phyloP scores from a whole-genome alignment of 192 early-diverging fungal species.

The Spizellomyces punctatus region DNA sequence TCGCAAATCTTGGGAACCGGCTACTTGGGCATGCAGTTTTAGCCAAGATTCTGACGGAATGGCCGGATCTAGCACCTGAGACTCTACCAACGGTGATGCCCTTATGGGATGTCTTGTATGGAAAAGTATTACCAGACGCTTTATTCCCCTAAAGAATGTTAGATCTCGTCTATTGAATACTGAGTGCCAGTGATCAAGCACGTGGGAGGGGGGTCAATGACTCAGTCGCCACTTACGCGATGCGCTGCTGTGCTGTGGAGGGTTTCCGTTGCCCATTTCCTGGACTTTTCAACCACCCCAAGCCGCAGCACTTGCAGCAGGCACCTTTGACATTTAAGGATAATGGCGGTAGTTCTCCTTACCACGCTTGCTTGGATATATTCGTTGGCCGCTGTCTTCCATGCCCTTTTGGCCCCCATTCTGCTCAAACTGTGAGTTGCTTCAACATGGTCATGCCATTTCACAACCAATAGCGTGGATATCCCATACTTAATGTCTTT shows the following conservation, averaged over 20 bases:
- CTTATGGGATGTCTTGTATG: conserved; percentile 26
- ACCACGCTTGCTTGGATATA: conserved; percentile 31
- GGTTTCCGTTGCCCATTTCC: no score
- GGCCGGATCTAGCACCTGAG: conserved; percentile 56
- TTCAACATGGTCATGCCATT: background rate
- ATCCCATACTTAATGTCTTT: background rate
- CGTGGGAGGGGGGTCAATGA: no score
- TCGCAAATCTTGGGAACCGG: conserved; percentile 31
- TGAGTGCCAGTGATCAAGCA: no score
- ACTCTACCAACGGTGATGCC: conserved; percentile 47
- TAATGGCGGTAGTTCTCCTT: conserved; percentile 29
- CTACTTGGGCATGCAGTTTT: conserved; percentile 31
- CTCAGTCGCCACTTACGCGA: no score
- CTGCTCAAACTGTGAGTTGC: conserved; percentile 20
- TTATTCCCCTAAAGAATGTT: no score
- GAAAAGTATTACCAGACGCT: background rate
- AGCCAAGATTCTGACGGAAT: conserved; percentile 38
- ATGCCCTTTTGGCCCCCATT: conserved; percentile 24
- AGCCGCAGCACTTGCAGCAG: no score
- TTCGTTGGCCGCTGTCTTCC: conserved; percentile 19
- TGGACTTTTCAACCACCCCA: no score
- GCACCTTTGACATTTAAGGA: background rate
- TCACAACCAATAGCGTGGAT: background rate
- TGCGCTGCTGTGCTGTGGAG: no score
- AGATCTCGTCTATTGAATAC: no score